Conservation (phyloP, 768 basidiomycete genomes). For the Kwoniella newhampshirensis region DNA sequence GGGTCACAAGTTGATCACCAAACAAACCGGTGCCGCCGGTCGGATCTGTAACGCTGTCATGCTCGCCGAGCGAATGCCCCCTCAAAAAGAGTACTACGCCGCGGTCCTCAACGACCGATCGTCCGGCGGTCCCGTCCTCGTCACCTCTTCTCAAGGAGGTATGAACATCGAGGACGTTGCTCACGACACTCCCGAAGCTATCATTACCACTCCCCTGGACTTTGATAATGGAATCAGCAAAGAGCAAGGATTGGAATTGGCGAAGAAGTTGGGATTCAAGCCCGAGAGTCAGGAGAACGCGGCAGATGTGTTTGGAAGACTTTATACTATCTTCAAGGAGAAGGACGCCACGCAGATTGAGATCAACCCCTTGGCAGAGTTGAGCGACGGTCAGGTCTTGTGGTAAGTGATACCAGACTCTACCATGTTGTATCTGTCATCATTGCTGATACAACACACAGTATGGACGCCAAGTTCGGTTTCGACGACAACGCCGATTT, state of each 20-base stretch:
- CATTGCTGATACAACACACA: conserved; percentile 47
- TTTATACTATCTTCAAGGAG: conserved; percentile 96
- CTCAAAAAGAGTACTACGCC: conserved; percentile 96
- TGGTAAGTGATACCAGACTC: conserved; percentile 63
- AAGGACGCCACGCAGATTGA: conserved; percentile 99
- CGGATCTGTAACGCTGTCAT: conserved; percentile 97
- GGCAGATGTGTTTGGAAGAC: conserved; percentile 86
- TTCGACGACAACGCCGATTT: conserved; percentile 99
- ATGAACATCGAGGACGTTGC: conserved; percentile 99
- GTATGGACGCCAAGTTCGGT: conserved; percentile 99
- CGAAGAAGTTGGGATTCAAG: conserved; percentile 88
- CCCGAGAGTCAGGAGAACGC: conserved; percentile 74
- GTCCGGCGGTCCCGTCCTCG: conserved; percentile 83
- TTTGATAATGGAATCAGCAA: conserved; percentile 77
- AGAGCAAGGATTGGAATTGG: conserved; percentile 69
- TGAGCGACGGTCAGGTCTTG: conserved; percentile 84
- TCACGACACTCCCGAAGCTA: conserved; percentile 86
- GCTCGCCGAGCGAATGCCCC: conserved; percentile 91
- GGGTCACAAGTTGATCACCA: conserved; percentile 91
- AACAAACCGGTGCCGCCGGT: conserved; percentile 91
- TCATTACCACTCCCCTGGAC: conserved; percentile 90
- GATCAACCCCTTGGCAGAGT: conserved; percentile 96
- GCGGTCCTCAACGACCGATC: conserved; percentile 94
- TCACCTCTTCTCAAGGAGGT: conserved; percentile 89
- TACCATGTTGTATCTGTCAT: background rate